Evolutionary conservation across 78 protist genomes (phyloP), one percentile per base, ranked within the genome.

Genomic region (Anaeramoeba flamelloides): DNA sequence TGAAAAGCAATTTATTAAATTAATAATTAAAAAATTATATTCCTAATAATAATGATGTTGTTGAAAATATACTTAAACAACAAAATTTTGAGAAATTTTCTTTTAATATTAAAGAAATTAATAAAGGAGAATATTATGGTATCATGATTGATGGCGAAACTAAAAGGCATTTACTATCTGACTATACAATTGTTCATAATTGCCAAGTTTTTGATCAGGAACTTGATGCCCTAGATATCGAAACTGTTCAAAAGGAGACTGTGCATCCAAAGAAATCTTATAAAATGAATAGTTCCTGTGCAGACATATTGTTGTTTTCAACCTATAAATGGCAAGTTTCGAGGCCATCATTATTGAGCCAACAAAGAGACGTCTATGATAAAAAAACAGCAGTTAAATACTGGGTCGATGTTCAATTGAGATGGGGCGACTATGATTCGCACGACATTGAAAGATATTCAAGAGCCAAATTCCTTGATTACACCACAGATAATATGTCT

Each of bases 221-320:
- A 91, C 81, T 95, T 64, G 98, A 96, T 69, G 89, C 86, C 40
- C 87, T 98, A 2, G 96, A 93, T 78, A 96, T 97, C 69, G 97
- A 95, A 53, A 92, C 90, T 22, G 99, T 98, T 77, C 97, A 95
- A 84, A 96, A 96, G 89, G 99, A 97, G 77, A 91, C 95, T 2
- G 96, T 97, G 87, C 99, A 98, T 78, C 99, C 99, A 36, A 87
- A 99, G 31, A 98, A 98, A 91, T 91, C 97, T 31, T 97, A 96
- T 94, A 96, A 96, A 90, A 94, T 97, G 98, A 93, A 96, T 89
- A 53, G 88, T 76, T 79, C 89, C 30, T 95, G 99, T 79, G 99
- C 99, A 1, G 99, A 98, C 85, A 80, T 98, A 38, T 86, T 95
- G 12, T 89, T 94, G 74, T 91, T 94, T 40, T 94, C 98, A 2